Base-by-base conservation (phyloP, 169 alveolate genomes). In the Pseudocohnilembus persalinus region DNA sequence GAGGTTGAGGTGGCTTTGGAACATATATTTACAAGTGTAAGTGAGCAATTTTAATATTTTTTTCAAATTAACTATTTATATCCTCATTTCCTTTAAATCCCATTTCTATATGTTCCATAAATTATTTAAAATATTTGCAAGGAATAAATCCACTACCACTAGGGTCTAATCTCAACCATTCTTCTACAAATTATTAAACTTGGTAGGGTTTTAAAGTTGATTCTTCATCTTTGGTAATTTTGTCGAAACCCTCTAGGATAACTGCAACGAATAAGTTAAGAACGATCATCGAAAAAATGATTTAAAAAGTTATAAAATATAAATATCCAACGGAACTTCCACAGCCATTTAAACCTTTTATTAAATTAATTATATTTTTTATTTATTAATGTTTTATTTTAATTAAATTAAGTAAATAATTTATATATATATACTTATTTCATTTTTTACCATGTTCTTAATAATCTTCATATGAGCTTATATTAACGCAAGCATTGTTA, bases 261-360 rank as follows among this genome's bases (percentile, higher is more conserved):
- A 77, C 83, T 0, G 89, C 89, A 26, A 84, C 82, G 74, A 84
- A 84, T n/a, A 84, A 31, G 72, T 84, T 84, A 34, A 77, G 73
- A 75, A 84, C 49, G 28, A 84, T 77, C 31, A 77, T 33, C 30
- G 83, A 26, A 64, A 77, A 82, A 68, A 84, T 77, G 1, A 84
- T 35, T 65, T 64, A 31, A 34, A 77, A 84, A 30, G 74, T 11
- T 32, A 77, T 75, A 49, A 77, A 33, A 31, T 76, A 77, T 31
- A 72, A 30, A 49, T 76, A 76, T 30, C 81, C 84, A 30, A 25
- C 33, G 26, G 16, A 26, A 77, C 34, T 77, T 0, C 89, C 89
- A 84, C 89, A 84, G 20, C 89, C 89, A 74, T 34, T 77, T 26
- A 84, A 32, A 0, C 89, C 81, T 75, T 29, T 73, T n/a, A 73